Evolutionary conservation across 139 green algal genomes (phyloP).

Genomic region (Chlorella sp.): DNA sequence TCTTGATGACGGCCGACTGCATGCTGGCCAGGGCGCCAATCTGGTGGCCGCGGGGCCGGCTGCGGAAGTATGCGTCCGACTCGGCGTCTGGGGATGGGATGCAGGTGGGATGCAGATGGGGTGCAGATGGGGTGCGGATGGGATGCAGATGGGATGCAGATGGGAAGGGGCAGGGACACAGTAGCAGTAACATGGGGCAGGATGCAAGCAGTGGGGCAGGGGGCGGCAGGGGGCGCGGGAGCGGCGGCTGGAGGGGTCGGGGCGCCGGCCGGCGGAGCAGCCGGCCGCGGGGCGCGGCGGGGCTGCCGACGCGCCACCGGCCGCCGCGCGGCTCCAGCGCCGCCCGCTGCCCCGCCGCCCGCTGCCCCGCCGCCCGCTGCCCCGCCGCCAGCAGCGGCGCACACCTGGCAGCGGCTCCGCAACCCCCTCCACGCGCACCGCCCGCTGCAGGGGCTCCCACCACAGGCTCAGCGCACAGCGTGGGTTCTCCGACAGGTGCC

Average conservation of each 20-base stretch:
- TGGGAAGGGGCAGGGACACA: neutral
- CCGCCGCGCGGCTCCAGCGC: too few species aligned
- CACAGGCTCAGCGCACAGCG: constrained; percentile 76
- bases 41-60: constrained; percentile 67
- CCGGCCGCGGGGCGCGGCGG: neutral
- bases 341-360: neutral
- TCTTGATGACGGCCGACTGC: constrained; percentile 62
- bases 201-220: too few species aligned
- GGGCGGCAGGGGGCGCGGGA: too few species aligned
- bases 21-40: constrained; percentile 77
- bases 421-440: too few species aligned
- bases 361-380: neutral
- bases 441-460: constrained; percentile 83
- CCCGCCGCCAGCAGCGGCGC: neutral
- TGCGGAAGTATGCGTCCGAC: constrained; percentile 83
- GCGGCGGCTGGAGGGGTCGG: too few species aligned
- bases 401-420: too few species aligned
- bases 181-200: too few species aligned
- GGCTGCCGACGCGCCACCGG: neutral
- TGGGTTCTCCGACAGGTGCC: constrained; percentile 54
- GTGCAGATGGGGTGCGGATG: neutral
- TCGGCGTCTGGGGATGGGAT: constrained; percentile 73
- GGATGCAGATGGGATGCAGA: constrained; percentile 21
- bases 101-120: constrained; percentile 45
- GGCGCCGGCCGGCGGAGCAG: too few species aligned